Conservation (phyloP, 1,284 basidiomycete genomes). For the Moniliophthora roreri region DNA sequence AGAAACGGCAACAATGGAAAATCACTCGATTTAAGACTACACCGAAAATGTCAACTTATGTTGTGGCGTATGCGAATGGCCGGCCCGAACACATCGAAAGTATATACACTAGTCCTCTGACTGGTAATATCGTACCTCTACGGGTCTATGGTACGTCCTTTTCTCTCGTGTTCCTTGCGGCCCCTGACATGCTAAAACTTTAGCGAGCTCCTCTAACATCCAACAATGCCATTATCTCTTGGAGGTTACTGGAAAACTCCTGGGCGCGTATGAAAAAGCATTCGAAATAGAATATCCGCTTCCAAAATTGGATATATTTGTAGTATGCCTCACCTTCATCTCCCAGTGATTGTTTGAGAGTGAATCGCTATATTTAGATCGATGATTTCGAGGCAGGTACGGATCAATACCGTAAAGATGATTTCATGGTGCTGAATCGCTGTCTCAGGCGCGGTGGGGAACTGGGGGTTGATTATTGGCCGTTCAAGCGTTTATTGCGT, state of each 20-base stretch:
- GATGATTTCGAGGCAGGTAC: constrained; percentile 65
- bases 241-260: constrained; percentile 83
- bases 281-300: constrained; percentile 92
- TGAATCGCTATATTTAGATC: too few relatives aligned
- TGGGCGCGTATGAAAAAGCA: constrained; percentile 92
- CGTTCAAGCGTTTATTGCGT: constrained; percentile 83
- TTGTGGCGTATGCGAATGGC: constrained; percentile 81
- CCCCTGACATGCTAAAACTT: constrained; percentile 4
- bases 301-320: constrained; percentile 92
- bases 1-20: constrained; percentile 45
- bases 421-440: too few relatives aligned
- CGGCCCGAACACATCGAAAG: constrained; percentile 63
- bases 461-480: constrained; percentile 94
- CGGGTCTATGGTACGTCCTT: constrained; percentile 57
- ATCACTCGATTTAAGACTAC: constrained; percentile 65
- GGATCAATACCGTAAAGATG: too few relatives aligned
- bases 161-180: neutral
- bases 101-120: constrained; percentile 64
- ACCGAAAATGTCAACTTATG: constrained; percentile 77
- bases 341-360: neutral
- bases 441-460: constrained; percentile 85
- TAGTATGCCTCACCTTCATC: constrained; percentile 41
- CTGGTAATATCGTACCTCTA: constrained; percentile 68
- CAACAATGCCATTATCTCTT: constrained; percentile 82
- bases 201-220: constrained; percentile 85